Evolutionary conservation across 2,329 filamentous ascomycete species (phyloP).

Genomic region (Clonostachys byssicola): DNA sequence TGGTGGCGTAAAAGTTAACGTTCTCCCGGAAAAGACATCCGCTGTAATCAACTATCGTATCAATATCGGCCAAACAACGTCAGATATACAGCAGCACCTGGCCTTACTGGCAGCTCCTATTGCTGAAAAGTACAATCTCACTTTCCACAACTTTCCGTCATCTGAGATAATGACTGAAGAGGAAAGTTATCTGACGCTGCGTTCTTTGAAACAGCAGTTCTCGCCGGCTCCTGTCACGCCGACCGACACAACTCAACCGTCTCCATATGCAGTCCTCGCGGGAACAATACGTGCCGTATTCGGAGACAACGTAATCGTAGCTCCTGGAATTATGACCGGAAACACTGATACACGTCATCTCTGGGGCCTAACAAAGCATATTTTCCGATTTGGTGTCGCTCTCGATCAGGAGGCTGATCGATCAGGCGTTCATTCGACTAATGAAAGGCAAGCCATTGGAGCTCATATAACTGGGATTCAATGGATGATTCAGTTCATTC

Average conservation of each 20-base stretch:
- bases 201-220: background rate
- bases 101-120: background rate
- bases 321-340: constrained; percentile 11
- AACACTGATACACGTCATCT: constrained; percentile 16
- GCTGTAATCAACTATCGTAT: constrained; percentile 48
- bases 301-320: background rate
- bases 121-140: background rate
- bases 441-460: background rate
- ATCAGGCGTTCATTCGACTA: background rate
- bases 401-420: background rate
- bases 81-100: background rate
- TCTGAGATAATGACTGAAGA: background rate
- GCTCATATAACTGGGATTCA: background rate
- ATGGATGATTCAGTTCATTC: background rate
- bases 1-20: constrained; percentile 58
- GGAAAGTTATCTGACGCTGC: too few relatives aligned
- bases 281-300: background rate
- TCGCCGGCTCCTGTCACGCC: background rate
- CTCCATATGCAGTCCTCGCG: background rate
- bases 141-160: background rate
- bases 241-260: background rate
- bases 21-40: constrained; percentile 51
- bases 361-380: constrained; percentile 13
- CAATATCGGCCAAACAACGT: constrained; percentile 23
- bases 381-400: constrained; percentile 10